These are phyloP conservation scores for Morella rubra DNA, from an alignment of 306 rosid genomes.

Conservation along the genomic window DNA sequence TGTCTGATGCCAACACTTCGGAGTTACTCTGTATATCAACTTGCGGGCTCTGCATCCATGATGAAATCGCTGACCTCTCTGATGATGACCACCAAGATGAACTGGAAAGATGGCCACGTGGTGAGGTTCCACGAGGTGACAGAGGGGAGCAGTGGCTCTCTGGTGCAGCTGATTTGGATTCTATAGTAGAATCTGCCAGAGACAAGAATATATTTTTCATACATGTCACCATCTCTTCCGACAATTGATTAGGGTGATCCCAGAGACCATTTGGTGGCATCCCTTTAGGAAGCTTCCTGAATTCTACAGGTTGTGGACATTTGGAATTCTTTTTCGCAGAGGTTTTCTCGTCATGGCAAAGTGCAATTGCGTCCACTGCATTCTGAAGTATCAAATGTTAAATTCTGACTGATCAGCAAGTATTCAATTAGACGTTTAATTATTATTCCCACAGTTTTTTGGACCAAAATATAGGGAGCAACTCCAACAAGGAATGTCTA, in stretches of 20 bases:
- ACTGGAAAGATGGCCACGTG: conserved; percentile 58
- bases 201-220: conserved; percentile 76
- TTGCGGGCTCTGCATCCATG: conserved; percentile 66
- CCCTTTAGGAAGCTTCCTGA: conserved; percentile 43
- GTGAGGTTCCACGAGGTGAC: conserved; percentile 56
- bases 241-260: conserved; percentile 64
- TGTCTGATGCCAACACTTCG: conserved; percentile 55
- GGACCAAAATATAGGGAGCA: neutral
- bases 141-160: conserved; percentile 47
- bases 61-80: conserved; percentile 56
- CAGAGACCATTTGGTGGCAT: conserved; percentile 52
- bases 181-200: conserved; percentile 53
- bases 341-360: conserved; percentile 25
- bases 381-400: conserved; percentile 37
- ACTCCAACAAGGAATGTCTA: neutral
- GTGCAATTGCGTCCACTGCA: conserved; percentile 35
- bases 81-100: conserved; percentile 79
- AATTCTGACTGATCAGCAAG: neutral
- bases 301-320: conserved; percentile 36
- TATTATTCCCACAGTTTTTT: neutral
- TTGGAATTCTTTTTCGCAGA: conserved; percentile 29
- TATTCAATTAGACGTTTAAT: neutral
- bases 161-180: conserved; percentile 35
- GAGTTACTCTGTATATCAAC: conserved; percentile 50
- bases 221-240: conserved; percentile 78